phyloP scores from a whole-genome alignment of 495 filamentous ascomycete genomes.

The Parathielavia appendiculata region DNA sequence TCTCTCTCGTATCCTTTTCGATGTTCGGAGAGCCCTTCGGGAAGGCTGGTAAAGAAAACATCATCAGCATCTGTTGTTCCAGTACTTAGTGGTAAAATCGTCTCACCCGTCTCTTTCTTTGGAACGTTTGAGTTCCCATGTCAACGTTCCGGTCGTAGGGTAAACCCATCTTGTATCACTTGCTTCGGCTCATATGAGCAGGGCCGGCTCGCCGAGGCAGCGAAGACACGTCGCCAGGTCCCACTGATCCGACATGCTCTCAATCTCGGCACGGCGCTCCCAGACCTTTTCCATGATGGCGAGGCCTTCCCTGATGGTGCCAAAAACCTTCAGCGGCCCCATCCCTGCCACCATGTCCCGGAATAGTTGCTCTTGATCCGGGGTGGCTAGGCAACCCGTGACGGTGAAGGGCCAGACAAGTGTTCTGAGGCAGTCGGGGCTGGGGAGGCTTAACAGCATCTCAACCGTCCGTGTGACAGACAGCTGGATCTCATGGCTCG shows the following conservation, averaged over 20 bases:
- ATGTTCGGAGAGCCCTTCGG: neutral
- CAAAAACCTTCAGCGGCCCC: constrained; percentile 41
- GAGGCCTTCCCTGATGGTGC: constrained; percentile 43
- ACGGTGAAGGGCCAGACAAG: constrained; percentile 50
- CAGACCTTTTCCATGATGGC: constrained; percentile 50
- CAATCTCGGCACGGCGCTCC: constrained; percentile 33
- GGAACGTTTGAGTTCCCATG: neutral
- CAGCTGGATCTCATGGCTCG: constrained; percentile 34
- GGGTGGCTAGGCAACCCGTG: constrained; percentile 47
- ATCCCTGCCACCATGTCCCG: constrained; percentile 36
- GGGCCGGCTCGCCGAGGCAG: constrained; percentile 31
- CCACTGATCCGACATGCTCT: constrained; percentile 28
- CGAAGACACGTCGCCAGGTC: constrained; percentile 41
- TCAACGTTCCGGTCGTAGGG: neutral
- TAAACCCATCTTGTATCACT: no score
- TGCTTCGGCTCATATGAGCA: constrained; percentile 34
- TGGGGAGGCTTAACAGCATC: constrained; percentile 29
- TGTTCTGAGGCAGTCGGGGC: constrained; percentile 33
- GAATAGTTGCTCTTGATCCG: constrained; percentile 39
- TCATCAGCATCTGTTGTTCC: neutral
- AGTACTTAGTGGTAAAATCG: neutral
- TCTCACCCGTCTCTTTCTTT: neutral
- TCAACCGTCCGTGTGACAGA: constrained; percentile 35
- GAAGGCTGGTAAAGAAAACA: neutral
- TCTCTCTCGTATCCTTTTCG: constrained; percentile 1